A percentile compares a stretch with the other conserved stretches of the same genome.
phyloP scores from a whole-genome alignment of 176 grass and related monocot genomes.

The Echinochloa phyllopogon region DNA sequence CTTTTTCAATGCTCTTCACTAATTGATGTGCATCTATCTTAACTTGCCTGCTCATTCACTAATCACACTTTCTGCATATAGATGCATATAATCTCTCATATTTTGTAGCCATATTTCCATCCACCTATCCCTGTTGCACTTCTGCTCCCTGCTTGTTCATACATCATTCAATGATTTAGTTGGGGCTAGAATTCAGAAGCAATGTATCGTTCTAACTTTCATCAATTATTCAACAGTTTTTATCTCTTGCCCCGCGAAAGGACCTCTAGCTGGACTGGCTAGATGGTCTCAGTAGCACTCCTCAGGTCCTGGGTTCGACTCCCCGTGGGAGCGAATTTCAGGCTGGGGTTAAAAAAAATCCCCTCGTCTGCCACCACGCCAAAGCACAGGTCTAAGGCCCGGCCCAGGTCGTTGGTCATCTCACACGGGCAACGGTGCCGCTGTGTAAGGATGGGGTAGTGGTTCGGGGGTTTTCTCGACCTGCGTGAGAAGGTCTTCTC shows the following conservation, averaged over 20 bases:
- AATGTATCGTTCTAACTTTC: neutral
- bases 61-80: neutral
- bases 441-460: too few species aligned
- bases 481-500: too few species aligned
- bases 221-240: neutral
- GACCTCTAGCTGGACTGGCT: too few species aligned
- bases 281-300: too few species aligned
- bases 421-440: too few species aligned
- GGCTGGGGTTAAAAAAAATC: too few species aligned
- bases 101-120: conserved; percentile 17
- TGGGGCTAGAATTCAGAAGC: conserved; percentile 16
- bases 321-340: too few species aligned
- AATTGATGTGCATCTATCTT: conserved; percentile 17
- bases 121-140: neutral
- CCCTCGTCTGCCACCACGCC: too few species aligned
- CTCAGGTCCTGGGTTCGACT: too few species aligned
- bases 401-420: too few species aligned
- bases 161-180: conserved; percentile 14
- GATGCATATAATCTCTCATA: conserved; percentile 4
- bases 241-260: neutral
- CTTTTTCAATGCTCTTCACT: conserved; percentile 7
- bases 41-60: neutral
- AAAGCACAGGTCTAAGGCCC: too few species aligned
- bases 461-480: too few species aligned
- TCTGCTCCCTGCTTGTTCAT: neutral